Evolutionary conservation across 2,329 filamentous ascomycete genomes (phyloP).

Genomic region (Cladosporium sp.): DNA sequence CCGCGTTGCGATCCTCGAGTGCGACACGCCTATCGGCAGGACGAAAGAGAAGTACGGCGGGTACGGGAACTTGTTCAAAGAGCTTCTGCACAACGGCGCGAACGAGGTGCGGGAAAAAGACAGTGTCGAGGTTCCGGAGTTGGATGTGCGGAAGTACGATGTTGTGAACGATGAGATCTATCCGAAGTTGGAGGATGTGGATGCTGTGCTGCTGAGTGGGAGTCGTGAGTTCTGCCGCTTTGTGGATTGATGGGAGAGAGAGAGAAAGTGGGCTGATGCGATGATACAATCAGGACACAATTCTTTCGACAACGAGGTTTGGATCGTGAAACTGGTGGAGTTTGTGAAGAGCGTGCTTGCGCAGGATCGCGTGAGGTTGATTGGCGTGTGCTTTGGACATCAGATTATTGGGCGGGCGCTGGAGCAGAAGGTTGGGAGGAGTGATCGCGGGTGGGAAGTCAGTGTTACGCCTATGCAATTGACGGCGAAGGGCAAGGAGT

Average conservation of each 20-base stretch:
- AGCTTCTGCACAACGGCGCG: constrained; percentile 54
- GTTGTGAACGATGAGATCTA: constrained; percentile 69
- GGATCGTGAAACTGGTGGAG: constrained; percentile 73
- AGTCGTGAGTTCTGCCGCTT: constrained; percentile 30
- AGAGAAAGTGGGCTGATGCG: not conserved
- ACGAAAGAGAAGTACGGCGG: constrained; percentile 65
- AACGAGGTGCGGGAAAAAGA: constrained; percentile 46
- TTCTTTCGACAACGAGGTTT: constrained; percentile 70
- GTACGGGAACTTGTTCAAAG: constrained; percentile 66
- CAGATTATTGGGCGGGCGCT: constrained; percentile 78
- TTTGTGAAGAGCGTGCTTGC: constrained; percentile 63
- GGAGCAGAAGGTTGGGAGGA: constrained; percentile 66
- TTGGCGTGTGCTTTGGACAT: constrained; percentile 85
- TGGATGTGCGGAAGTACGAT: constrained; percentile 68
- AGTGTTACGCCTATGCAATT: constrained; percentile 69
- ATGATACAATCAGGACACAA: constrained; percentile 59
- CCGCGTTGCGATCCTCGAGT: constrained; percentile 84
- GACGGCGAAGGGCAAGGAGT: constrained; percentile 66
- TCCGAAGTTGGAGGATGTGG: constrained; percentile 70
- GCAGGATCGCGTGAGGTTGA: constrained; percentile 64
- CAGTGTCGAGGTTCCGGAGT: constrained; percentile 43
- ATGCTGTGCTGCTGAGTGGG: constrained; percentile 81
- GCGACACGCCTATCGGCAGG: constrained; percentile 71
- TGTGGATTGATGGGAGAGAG: not conserved
- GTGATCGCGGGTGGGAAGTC: constrained; percentile 76